phyloP scores from a whole-genome alignment of 768 basidiomycete genomes.

The Solioccasus polychromus region DNA sequence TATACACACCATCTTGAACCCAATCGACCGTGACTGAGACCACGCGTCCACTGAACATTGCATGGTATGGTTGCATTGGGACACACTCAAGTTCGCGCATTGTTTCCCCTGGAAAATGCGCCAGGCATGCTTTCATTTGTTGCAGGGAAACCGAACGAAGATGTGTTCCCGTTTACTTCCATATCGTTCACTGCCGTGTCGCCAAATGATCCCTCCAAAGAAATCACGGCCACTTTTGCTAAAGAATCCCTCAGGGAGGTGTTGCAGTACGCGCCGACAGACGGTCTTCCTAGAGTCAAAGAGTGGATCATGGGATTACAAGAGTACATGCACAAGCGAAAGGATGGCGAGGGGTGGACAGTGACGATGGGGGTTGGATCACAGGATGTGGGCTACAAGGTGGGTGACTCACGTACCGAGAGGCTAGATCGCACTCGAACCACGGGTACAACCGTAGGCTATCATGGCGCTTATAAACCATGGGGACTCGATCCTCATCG shows the following conservation, averaged over 20 bases:
- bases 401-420: not conserved
- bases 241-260: conserved; percentile 52
- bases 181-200: conserved; percentile 58
- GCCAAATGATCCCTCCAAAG: conserved; percentile 39
- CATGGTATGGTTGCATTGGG: too few relatives aligned
- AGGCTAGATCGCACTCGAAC: not conserved
- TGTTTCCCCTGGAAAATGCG: conserved; percentile 68
- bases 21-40: not conserved
- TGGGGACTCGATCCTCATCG: conserved; percentile 74
- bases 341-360: conserved; percentile 59
- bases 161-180: conserved; percentile 79
- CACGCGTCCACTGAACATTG: not conserved
- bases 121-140: conserved; percentile 74
- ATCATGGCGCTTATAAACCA: conserved; percentile 62
- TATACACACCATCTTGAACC: conserved; percentile 1
- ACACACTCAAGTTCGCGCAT: conserved; percentile 52
- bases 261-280: conserved; percentile 70
- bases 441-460: conserved; percentile 40
- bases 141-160: conserved; percentile 81
- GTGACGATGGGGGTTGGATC: conserved; percentile 71
- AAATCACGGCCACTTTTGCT: conserved; percentile 46
- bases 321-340: conserved; percentile 57
- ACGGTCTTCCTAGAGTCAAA: conserved; percentile 53
- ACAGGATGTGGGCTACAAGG: conserved; percentile 84
- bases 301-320: conserved; percentile 69